Conservation (phyloP, 108 stramenopile genomes). For the Fistulifera solaris region DNA sequence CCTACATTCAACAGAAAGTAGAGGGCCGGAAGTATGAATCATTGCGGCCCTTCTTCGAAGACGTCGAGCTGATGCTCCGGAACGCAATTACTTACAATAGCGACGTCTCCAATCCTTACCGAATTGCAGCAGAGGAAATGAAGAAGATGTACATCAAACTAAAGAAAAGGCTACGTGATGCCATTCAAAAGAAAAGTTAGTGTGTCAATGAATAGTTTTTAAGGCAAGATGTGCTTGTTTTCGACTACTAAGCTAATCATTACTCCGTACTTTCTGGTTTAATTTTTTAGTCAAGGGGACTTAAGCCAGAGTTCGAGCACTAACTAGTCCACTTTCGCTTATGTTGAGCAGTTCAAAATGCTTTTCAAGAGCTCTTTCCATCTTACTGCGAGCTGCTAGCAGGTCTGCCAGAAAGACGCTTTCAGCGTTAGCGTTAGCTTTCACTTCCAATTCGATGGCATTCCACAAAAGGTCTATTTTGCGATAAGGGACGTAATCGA, state of each 20-base stretch:
- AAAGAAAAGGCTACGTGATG: not conserved
- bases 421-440: slow-evolving; percentile 7
- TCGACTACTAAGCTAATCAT: no score
- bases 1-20: slow-evolving; percentile 66
- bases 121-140: slow-evolving; percentile 66
- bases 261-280: no score
- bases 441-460: slow-evolving; percentile 36
- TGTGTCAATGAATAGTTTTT: not conserved
- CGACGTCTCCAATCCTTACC: slow-evolving; percentile 60
- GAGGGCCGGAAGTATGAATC: slow-evolving; percentile 45
- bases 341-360: slow-evolving; percentile 39
- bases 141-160: slow-evolving; percentile 29
- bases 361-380: slow-evolving; percentile 46
- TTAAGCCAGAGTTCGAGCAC: slow-evolving; percentile 19
- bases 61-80: slow-evolving; percentile 63
- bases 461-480: slow-evolving; percentile 66
- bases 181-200: no score
- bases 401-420: slow-evolving; percentile 3
- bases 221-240: no score
- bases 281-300: no score
- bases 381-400: slow-evolving; percentile 20
- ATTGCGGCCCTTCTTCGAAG: slow-evolving; percentile 55
- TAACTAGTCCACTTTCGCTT: slow-evolving; percentile 40
- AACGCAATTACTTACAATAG: slow-evolving; percentile 67
- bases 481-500: slow-evolving; percentile 72